These are phyloP conservation scores for Colletotrichum paranaense DNA, from an alignment of 2,329 filamentous ascomycete species.

Conservation along the genomic window DNA sequence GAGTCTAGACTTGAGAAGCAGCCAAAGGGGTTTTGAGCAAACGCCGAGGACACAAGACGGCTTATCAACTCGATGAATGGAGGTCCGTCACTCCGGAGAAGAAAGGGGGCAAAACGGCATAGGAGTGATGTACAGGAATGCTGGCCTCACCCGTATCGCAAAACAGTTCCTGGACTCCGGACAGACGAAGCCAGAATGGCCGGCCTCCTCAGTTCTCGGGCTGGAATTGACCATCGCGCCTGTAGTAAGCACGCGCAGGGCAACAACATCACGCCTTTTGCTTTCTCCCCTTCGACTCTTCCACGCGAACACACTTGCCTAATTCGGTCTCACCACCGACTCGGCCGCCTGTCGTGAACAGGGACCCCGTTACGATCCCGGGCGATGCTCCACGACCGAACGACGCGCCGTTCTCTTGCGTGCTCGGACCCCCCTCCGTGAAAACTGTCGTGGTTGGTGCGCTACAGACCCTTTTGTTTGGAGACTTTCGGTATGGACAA, in stretches of 20 bases:
- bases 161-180: neutral
- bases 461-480: neutral
- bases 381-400: neutral
- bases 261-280: neutral
- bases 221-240: constrained; percentile 1
- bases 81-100: neutral
- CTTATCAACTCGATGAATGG: neutral
- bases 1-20: constrained; percentile 1
- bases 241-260: constrained; percentile 2
- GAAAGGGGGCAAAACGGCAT: neutral
- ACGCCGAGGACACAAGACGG: neutral
- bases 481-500: neutral
- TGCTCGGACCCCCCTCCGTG: neutral
- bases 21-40: neutral
- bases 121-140: neutral
- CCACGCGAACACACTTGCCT: neutral
- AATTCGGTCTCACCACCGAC: neutral
- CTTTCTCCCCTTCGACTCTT: no score
- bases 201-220: neutral
- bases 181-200: constrained; percentile 8
- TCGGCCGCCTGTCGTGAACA: constrained; percentile 1
- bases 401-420: neutral
- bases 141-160: neutral
- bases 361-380: neutral
- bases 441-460: constrained; percentile 3